Evolutionary conservation across 2,329 filamentous ascomycete species (phyloP), one percentile per base, ranked within the genome.

Genomic region (Microdochium bolleyi): DNA sequence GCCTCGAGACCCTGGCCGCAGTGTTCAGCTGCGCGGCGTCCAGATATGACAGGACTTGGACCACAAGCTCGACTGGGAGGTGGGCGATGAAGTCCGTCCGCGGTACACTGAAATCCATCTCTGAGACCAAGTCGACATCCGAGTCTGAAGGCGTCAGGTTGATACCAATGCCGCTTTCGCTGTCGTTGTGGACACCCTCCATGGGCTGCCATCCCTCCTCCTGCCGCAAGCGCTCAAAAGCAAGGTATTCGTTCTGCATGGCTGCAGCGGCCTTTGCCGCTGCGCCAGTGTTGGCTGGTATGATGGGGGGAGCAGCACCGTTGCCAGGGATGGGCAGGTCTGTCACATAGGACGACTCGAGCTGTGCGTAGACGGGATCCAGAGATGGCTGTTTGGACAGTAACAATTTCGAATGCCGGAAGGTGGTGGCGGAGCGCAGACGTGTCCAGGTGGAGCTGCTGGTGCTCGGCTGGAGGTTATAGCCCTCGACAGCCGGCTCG

Each of bases 161-260:
- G 50, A 86, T 85, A 30, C 81, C 82, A 51, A 86, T 84, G 21
- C 82, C 82, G 59, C 83, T 85, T 67, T 86, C 82, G 24, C 76
- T 71, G 57, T 86, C 82, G 57, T 77, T 80, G 7, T 46, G 41
- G 7, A 46, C 41, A 13, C 41, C 41, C 13, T 46, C 41, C 16
- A 46, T 46, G 41, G 8, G 19, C 41, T 16, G 19, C n/a, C 69
- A 63, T 49, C 68, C 70, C 19, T 78, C 76, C 50, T 72, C 69
- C 41, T 71, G 73, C 27, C 73, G 67, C 49, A 69, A 67, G 37
- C 65, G 55, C 30, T 58, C 55, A 44, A 67, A 63, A 3, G 64
- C 66, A 5, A 73, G 58, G 48, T 70, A 73, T 51, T 82, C 77
- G 58, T 83, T 82, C 58, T 84, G 79, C 53, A 80, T 72, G 11